Base-by-base conservation (phyloP, 2,329 filamentous ascomycete species). In the Fusarium coffeatum region DNA sequence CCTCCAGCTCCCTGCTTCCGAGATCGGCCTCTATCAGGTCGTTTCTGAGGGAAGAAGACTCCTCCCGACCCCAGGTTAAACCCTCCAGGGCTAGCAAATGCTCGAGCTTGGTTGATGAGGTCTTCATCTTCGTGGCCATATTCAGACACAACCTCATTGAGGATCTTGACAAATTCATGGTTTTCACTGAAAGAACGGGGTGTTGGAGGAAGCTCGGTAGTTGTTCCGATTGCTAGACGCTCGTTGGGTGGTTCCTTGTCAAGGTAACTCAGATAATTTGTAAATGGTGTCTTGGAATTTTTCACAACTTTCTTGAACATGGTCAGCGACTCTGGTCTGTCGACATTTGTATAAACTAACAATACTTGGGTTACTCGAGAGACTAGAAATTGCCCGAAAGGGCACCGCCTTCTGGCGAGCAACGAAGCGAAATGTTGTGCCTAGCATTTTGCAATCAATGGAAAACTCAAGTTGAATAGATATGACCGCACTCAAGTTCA, bases 141-240 rank as follows among this genome's bases (percentile, higher is more conserved):
- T 56, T 85, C 80, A 4, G 79, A 76, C 22, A 91, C 81, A 2
- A 90, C 87, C 18, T 86, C 80, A 72, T 88, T 83, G 23, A 91
- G 82, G 53, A 91, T 86, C 12, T 80, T 74, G n/a, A 89, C 75
- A 76, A 92, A 92, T 23, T 80, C 78, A 12, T 79, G 83, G 75
- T 92, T 92, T 73, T 87, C 85, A 23, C 77, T 80, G 74, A 92
- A 90, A 23, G 87, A 85, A 41, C 81, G 79, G 6, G 90, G 88
- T 0, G 87, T 90, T 2, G 89, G 89, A 3, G 89, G 89, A n/a
- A 90, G 66, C 18, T 80, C 73, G 8, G 85, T 86, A 0, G 88
- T 86, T 3, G 83, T 87, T 50, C 90, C 90, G 64, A 92, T 86
- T 16, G 88, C 84, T 22, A 91, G 79, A 28, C 77, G 76, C 8